Evolutionary conservation across 2,329 filamentous ascomycete species (phyloP), one percentile per base, ranked within the genome.

Genomic region (Ilyonectria sp.): DNA sequence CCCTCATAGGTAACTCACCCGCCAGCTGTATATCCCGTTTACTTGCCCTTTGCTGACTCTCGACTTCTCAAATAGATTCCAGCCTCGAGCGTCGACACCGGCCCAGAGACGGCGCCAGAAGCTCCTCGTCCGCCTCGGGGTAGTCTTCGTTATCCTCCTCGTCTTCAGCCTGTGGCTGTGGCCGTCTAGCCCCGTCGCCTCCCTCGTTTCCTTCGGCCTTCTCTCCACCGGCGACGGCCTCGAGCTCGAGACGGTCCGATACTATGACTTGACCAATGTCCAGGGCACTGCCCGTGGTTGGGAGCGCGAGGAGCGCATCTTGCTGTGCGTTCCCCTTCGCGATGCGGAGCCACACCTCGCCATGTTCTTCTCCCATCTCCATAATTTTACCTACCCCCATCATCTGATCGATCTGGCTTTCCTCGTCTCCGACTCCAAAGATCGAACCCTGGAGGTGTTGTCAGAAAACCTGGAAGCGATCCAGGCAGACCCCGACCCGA

Each of bases 301-400:
- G 96, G 95, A 98, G 82, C 89, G 94, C 67, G 96, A 97, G 80
- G 96, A 99, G 83, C 91, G 96, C 71, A 97, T 99, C 73, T 86
- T 99, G 35, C 89, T 99, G 65, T 98, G 96, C 81, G 96, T 97
- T 17, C 96, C 96, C 50, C 88, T 99, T 62, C 90, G 96, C 81
- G 97, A 99, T 81, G 96, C 96, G 52, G 91, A 97, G 77, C 88
- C 93, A 29, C 96, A 99, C 86, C 84, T 99, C 55, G 90, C 92
- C 69, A 98, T 99, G 95, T 98, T 99, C 88, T 99, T 99, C 83
- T 92, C 93, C n/a, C 97, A 99, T 79, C 87, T 99, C 65, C 91
- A 91, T 74, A 99, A 99, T 82, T 92, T 99, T 73, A 99, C 96
- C 19, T 99, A 99, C 78, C 96, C 96, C 0, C 96, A 99, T 80